A percentile compares a stretch with the other conserved stretches of the same genome.
Evolutionary conservation across 208 protist genomes (phyloP).

Genomic region (Crithidia bombi): DNA sequence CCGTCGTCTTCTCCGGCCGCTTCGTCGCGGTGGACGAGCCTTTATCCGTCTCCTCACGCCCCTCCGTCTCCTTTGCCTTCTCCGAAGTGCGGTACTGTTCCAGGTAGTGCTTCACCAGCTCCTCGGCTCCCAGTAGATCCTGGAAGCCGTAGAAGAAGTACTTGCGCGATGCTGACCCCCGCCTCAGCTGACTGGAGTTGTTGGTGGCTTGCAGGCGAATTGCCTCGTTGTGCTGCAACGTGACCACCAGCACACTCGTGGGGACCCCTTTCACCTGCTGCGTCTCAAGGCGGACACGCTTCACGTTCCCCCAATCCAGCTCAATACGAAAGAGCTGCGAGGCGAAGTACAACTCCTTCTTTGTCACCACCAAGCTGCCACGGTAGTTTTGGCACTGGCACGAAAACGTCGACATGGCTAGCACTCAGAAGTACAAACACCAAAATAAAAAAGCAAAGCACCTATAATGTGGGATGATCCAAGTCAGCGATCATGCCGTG

Average conservation of each 20-base stretch:
- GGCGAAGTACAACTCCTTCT: slow-evolving; percentile 63
- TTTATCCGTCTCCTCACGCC: slow-evolving; percentile 29
- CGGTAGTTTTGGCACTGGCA: slow-evolving; percentile 75
- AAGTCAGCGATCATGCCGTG: too few species aligned
- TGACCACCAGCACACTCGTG: slow-evolving; percentile 72
- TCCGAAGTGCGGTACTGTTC: slow-evolving; percentile 37
- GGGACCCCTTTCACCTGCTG: slow-evolving; percentile 77
- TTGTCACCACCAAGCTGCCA: slow-evolving; percentile 56
- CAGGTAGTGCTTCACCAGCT: slow-evolving; percentile 47
- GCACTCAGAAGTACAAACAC: neutral
- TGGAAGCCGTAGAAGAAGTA: slow-evolving; percentile 85
- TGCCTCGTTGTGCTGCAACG: slow-evolving; percentile 38
- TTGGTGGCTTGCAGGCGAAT: slow-evolving; percentile 16
- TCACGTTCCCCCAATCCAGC: slow-evolving; percentile 70
- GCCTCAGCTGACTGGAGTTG: slow-evolving; percentile 22
- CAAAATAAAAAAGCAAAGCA: slow-evolving; percentile 19
- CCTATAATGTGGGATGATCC: too few species aligned
- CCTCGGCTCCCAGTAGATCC: slow-evolving; percentile 72
- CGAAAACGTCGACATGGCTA: slow-evolving; percentile 48
- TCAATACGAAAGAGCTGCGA: slow-evolving; percentile 58
- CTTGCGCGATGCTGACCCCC: slow-evolving; percentile 29
- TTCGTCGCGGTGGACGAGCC: slow-evolving; percentile 16
- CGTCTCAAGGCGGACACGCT: slow-evolving; percentile 62
- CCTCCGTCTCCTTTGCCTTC: slow-evolving; percentile 20
- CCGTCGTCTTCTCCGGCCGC: slow-evolving; percentile 20